Percentiles rank a stretch among this genome's conserved stretches.
Evolutionary conservation across 495 filamentous ascomycete genomes (phyloP).

Genomic region (Penicillium chermesinum): DNA sequence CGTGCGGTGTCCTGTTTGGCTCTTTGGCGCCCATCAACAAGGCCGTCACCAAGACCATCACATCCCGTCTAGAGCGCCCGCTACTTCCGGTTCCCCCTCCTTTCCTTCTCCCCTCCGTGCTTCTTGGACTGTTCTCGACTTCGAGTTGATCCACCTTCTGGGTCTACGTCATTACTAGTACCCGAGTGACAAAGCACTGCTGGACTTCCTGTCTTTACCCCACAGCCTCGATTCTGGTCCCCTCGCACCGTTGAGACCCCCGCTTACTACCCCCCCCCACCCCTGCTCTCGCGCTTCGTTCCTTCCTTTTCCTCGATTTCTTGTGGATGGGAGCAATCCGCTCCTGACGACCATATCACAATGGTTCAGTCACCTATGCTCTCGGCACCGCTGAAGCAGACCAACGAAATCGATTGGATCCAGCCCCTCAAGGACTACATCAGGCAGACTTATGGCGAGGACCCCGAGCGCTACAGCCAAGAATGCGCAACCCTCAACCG

Average conservation of each 20-base stretch:
- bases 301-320: conserved; percentile 5
- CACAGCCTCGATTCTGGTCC: conserved; percentile 20
- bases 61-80: conserved; percentile 16
- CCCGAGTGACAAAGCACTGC: conserved; percentile 17
- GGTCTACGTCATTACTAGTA: conserved; percentile 24
- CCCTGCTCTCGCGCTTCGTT: conserved; percentile 9
- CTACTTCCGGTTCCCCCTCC: background rate
- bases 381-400: conserved; percentile 90
- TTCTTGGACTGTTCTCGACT: background rate
- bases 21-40: conserved; percentile 17
- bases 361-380: conserved; percentile 89
- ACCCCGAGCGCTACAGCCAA: conserved; percentile 88
- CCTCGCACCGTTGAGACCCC: conserved; percentile 12
- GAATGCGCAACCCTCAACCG: conserved; percentile 95
- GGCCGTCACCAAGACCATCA: conserved; percentile 13
- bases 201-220: conserved; percentile 21
- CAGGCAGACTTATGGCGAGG: conserved; percentile 86
- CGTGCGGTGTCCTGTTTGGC: background rate
- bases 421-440: conserved; percentile 91
- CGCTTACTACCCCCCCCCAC: conserved; percentile 7
- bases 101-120: conserved; percentile 8
- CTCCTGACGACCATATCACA: conserved; percentile 36
- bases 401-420: conserved; percentile 99
- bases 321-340: conserved; percentile 38
- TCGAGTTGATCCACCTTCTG: background rate